A percentile compares a stretch with the other conserved stretches of the same genome.
These are phyloP conservation scores for Lactuca saligna DNA, from an alignment of 129 eudicot genomes.

Conservation along the genomic window DNA sequence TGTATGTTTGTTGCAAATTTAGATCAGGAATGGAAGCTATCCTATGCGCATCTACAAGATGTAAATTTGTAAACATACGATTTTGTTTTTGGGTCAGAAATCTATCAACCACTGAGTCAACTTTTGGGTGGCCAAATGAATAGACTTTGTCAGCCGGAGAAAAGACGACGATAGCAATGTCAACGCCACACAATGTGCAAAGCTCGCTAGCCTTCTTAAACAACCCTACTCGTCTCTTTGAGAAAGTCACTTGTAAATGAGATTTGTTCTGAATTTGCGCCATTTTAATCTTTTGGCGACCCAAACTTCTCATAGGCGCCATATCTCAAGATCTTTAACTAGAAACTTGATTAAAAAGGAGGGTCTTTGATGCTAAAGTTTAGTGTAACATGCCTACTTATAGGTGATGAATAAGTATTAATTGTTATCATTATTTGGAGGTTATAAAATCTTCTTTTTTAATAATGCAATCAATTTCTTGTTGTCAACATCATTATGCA, in stretches of 20 bases:
- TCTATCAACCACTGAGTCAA: constrained; percentile 48
- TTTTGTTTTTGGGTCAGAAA: constrained; percentile 35
- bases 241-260: constrained; percentile 60
- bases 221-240: constrained; percentile 62
- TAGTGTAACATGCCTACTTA: constrained; percentile 22
- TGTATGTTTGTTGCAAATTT: constrained; percentile 42
- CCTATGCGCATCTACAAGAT: constrained; percentile 44
- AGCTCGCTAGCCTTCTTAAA: constrained; percentile 75
- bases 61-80: constrained; percentile 27
- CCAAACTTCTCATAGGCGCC: constrained; percentile 56
- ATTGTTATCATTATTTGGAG: constrained; percentile 25
- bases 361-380: constrained; percentile 13
- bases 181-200: constrained; percentile 64
- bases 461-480: constrained; percentile 16
- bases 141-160: constrained; percentile 61
- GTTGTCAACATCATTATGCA: constrained; percentile 22
- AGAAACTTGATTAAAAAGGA: constrained; percentile 18
- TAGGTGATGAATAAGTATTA: constrained; percentile 13
- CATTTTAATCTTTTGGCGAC: constrained; percentile 60
- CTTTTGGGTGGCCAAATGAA: constrained; percentile 67
- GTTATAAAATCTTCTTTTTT: constrained; percentile 34
- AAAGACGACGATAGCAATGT: constrained; percentile 60
- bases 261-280: constrained; percentile 50
- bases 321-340: constrained; percentile 16
- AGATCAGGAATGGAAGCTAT: constrained; percentile 44